phyloP scores from a whole-genome alignment of 2,329 filamentous ascomycete species.

The Apiospora sp. region DNA sequence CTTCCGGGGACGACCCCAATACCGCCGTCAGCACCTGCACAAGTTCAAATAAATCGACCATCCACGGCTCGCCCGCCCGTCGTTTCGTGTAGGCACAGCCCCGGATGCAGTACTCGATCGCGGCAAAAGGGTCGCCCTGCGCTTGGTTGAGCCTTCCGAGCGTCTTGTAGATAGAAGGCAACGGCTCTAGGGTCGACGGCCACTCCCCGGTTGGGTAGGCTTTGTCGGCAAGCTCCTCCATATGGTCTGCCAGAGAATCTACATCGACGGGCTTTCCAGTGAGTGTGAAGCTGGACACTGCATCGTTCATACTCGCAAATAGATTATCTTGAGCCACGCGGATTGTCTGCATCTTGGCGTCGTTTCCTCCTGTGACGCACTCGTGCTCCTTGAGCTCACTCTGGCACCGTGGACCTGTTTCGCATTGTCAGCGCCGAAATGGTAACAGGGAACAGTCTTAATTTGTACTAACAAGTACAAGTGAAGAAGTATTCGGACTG shows the following conservation, averaged over 20 bases:
- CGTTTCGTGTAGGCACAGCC: constrained; percentile 35
- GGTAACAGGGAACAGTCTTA: background rate
- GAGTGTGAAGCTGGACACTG: constrained; percentile 10
- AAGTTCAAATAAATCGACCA: constrained; percentile 37
- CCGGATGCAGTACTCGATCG: constrained; percentile 37
- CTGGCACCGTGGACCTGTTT: constrained; percentile 38
- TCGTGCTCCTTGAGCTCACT: constrained; percentile 35
- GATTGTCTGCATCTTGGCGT: constrained; percentile 30
- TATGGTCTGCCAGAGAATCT: constrained; percentile 29
- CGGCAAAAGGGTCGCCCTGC: constrained; percentile 32
- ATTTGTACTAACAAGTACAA: constrained; percentile 36
- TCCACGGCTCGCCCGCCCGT: constrained; percentile 35
- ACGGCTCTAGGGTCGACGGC: constrained; percentile 40
- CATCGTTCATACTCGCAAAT: constrained; percentile 19
- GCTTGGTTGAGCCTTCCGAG: constrained; percentile 36
- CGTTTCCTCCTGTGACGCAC: constrained; percentile 24
- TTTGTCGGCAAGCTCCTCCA: constrained; percentile 27
- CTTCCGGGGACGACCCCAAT: constrained; percentile 24
- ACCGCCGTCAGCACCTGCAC: constrained; percentile 33
- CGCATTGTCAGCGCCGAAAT: background rate
- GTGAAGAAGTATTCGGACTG: constrained; percentile 37
- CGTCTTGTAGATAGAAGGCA: constrained; percentile 36
- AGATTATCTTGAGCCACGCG: constrained; percentile 29
- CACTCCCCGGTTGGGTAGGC: constrained; percentile 34
- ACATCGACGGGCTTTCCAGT: constrained; percentile 7